A percentile compares a stretch with the other conserved stretches of the same genome.
These are phyloP conservation scores for Hylodesmum podocarpum DNA, from an alignment of 306 rosid genomes.

Conservation along the genomic window DNA sequence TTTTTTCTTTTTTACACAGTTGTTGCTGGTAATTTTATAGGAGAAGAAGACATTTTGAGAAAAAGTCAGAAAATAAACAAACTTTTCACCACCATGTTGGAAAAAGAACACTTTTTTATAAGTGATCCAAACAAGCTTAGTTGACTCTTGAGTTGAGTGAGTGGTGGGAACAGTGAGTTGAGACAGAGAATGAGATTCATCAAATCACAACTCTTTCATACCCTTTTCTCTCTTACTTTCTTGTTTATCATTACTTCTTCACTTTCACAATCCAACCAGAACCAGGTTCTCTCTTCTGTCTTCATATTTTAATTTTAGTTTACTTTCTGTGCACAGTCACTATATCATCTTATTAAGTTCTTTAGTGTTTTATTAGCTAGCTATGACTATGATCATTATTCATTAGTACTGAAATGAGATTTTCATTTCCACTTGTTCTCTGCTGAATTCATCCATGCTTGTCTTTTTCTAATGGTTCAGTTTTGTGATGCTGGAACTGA, in stretches of 20 bases:
- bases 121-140: not conserved
- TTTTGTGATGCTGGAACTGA: conserved; percentile 63
- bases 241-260: conserved; percentile 23
- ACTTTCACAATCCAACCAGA: conserved; percentile 39
- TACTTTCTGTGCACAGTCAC: too few relatives aligned
- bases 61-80: too few relatives aligned
- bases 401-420: not conserved
- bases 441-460: not conserved
- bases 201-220: not conserved
- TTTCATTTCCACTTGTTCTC: not conserved
- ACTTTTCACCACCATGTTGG: too few relatives aligned
- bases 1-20: too few relatives aligned
- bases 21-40: too few relatives aligned
- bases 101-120: too few relatives aligned
- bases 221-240: not conserved
- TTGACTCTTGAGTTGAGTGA: not conserved
- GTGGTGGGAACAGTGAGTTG: not conserved
- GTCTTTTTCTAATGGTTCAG: conserved; percentile 29
- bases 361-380: not conserved
- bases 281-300: not conserved
- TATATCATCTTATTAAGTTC: too few relatives aligned
- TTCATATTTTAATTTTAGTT: not conserved
- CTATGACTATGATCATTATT: not conserved
- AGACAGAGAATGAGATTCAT: not conserved
- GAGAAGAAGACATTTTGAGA: too few relatives aligned